Evolutionary conservation across 2,329 filamentous ascomycete species (phyloP).

Genomic region (Xylariales sp.): DNA sequence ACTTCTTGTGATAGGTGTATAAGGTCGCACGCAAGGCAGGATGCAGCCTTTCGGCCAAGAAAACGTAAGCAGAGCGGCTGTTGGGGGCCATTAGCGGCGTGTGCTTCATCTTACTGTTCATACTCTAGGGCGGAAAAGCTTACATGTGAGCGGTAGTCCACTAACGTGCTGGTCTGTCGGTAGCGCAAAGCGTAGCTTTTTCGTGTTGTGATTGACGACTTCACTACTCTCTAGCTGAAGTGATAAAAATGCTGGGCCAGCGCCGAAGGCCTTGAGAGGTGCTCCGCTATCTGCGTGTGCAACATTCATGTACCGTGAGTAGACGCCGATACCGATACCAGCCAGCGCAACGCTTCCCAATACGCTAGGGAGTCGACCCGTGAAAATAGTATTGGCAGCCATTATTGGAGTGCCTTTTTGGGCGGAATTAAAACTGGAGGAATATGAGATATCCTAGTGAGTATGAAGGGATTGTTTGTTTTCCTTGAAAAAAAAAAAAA

Average conservation of each 20-base stretch:
- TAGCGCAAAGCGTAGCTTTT: slow-evolving; percentile 66
- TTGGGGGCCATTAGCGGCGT: background rate
- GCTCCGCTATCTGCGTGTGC: slow-evolving; percentile 46
- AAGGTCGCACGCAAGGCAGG: slow-evolving; percentile 72
- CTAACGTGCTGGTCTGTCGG: slow-evolving; percentile 59
- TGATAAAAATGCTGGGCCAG: slow-evolving; percentile 57
- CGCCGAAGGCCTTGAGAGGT: slow-evolving; percentile 49
- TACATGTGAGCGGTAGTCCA: slow-evolving; percentile 64
- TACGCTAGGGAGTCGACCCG: slow-evolving; percentile 18
- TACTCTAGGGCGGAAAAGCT: slow-evolving; percentile 29
- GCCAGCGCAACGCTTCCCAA: slow-evolving; percentile 36
- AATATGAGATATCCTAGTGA: too few relatives aligned
- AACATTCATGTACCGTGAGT: slow-evolving; percentile 41
- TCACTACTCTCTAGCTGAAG: slow-evolving; percentile 64
- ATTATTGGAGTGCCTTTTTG: slow-evolving; percentile 4
- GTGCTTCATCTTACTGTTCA: background rate
- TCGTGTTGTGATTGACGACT: slow-evolving; percentile 68
- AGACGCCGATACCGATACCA: slow-evolving; percentile 43
- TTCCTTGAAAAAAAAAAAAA: too few relatives aligned
- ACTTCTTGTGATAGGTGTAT: slow-evolving; percentile 70
- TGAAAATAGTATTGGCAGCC: slow-evolving; percentile 26
- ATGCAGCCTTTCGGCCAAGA: slow-evolving; percentile 68
- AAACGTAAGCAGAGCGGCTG: slow-evolving; percentile 68
- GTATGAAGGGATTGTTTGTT: background rate
- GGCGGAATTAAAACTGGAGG: too few relatives aligned